phyloP scores from a whole-genome alignment of 2,329 filamentous ascomycete species.

The Macrophomina tecta region DNA sequence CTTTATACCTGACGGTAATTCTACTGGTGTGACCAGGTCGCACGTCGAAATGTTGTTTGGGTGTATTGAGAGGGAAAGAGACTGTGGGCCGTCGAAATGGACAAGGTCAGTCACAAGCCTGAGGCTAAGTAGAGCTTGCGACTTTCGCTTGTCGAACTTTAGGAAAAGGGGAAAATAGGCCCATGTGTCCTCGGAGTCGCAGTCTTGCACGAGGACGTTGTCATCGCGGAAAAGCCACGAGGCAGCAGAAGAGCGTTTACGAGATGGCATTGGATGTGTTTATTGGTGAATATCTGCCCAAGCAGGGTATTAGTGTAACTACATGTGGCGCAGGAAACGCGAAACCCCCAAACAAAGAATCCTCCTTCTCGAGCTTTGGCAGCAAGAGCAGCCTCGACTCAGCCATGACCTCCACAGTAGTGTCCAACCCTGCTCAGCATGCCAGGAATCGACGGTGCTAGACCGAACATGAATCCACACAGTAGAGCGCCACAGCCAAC shows the following conservation, averaged over 20 bases:
- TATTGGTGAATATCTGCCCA: background rate
- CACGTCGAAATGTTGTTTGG: background rate
- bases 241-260: background rate
- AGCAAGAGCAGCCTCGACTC: slow-evolving; percentile 5
- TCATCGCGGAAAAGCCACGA: slow-evolving; percentile 6
- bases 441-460: too few relatives aligned
- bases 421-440: too few relatives aligned
- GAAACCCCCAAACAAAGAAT: background rate
- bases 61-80: background rate
- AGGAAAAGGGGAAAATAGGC: background rate
- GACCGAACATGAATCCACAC: too few relatives aligned
- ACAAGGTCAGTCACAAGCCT: background rate
- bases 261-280: background rate
- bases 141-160: background rate
- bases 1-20: background rate
- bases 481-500: too few relatives aligned
- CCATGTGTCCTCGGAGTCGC: background rate
- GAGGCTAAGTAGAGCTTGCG: background rate
- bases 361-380: slow-evolving; percentile 1
- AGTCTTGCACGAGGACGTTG: background rate
- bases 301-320: background rate
- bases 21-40: background rate
- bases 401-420: too few relatives aligned
- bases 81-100: slow-evolving; percentile 1
- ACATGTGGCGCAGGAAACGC: background rate